Base-by-base conservation (phyloP, 805 yeast genomes). In the Spathaspora boniae region DNA sequence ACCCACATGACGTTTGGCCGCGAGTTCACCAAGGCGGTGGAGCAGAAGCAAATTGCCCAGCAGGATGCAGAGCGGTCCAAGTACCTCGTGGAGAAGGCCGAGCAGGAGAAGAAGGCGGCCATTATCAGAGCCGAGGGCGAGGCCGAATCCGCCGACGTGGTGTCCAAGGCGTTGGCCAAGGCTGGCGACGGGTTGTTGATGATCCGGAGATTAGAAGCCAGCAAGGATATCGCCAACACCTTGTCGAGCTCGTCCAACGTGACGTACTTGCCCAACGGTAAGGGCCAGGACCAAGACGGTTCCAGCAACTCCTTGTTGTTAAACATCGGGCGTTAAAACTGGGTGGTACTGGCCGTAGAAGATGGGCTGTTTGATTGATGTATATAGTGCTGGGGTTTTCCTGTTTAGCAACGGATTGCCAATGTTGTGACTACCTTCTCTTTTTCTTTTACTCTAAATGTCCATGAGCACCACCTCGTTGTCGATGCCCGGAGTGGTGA, bases 91-190 rank as follows among this genome's bases (percentile, higher is more conserved):
- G 97, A 89, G 56, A 84, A 84, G 58, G 98, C 98, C 6, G 97
- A 93, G 62, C 98, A 93, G 68, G 98, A 91, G 62, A 79, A 95
- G 58, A 89, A 84, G 61, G 98, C 98, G 2, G 70, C 86, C 31
- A 87, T 93, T 51, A 89, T 93, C 48, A 80, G 98, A 53, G 98
- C 98, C 19, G 98, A 93, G 65, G 98, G 98, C 66, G 98, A 93
- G 68, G 98, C 98, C 33, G 98, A 93, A 62, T 87, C 96, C 40
- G 98, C 98, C 3, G 98, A 93, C 42, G 80, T 80, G 42, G 93
- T 93, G 44, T 87, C 96, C 23, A 86, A 81, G 62, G 97, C 98
- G 4, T 75, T 93, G 47, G 78, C 82, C 36, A 89, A 88, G 68
- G 88, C 94, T 16, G 98, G 98, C 60, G 98, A 93, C 56, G 98